phyloP scores from a whole-genome alignment of 306 rosid species.

The Arachis hypogaea region DNA sequence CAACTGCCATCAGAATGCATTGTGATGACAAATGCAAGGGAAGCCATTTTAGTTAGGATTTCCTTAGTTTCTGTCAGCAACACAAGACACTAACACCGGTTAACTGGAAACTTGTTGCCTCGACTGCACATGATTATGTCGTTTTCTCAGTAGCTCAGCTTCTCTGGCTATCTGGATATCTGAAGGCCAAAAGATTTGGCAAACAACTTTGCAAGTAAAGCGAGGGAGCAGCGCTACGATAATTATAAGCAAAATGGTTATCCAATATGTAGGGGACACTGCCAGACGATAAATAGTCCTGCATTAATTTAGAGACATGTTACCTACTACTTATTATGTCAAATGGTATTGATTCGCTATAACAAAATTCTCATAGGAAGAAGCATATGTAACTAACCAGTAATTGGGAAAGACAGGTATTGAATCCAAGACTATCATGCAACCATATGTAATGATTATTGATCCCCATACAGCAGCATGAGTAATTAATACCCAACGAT shows the following conservation, averaged over 20 bases:
- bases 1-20: slow-evolving; percentile 48
- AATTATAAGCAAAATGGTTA: slow-evolving; percentile 73
- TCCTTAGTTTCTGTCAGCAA: slow-evolving; percentile 42
- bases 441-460: slow-evolving; percentile 77
- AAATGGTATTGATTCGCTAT: slow-evolving; percentile 14
- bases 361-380: slow-evolving; percentile 27
- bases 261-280: slow-evolving; percentile 76
- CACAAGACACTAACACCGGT: slow-evolving; percentile 37
- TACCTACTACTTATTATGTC: slow-evolving; percentile 40
- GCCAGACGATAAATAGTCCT: slow-evolving; percentile 86
- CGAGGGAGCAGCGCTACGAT: slow-evolving; percentile 89
- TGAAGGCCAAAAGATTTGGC: slow-evolving; percentile 80
- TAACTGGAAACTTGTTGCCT: slow-evolving; percentile 62
- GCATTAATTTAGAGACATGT: slow-evolving; percentile 39
- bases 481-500: slow-evolving; percentile 79
- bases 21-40: slow-evolving; percentile 50
- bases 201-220: slow-evolving; percentile 68
- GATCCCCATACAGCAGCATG: slow-evolving; percentile 97
- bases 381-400: slow-evolving; percentile 67
- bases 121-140: slow-evolving; percentile 39
- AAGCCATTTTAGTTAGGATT: slow-evolving; percentile 49
- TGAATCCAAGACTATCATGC: slow-evolving; percentile 87
- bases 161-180: slow-evolving; percentile 95
- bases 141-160: slow-evolving; percentile 56
- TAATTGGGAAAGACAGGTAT: slow-evolving; percentile 82